Evolutionary conservation across 257 asterid genomes (phyloP).

Genomic region (Buddleja alternifolia): DNA sequence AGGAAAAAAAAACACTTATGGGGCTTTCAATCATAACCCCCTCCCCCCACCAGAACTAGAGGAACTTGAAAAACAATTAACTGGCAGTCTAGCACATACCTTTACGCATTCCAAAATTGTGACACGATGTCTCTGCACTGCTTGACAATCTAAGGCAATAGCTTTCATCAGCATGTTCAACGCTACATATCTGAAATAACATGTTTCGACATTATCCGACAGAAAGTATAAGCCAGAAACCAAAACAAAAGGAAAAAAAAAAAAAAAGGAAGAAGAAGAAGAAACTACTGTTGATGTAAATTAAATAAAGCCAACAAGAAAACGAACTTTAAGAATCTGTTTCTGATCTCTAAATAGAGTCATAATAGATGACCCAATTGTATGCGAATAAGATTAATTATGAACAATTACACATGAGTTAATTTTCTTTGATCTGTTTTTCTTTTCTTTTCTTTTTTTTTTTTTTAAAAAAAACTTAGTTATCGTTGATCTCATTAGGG

Average conservation of each 20-base stretch:
- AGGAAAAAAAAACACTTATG: background rate
- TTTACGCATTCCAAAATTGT: slow-evolving; percentile 91
- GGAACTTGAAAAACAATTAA: slow-evolving; percentile 5
- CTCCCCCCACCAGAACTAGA: background rate
- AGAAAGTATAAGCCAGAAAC: slow-evolving; percentile 22
- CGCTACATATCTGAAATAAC: slow-evolving; percentile 82
- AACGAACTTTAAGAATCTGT: slow-evolving; percentile 14
- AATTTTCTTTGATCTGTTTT: background rate
- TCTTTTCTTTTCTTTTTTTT: no score
- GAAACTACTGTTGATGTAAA: background rate
- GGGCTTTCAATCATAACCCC: background rate
- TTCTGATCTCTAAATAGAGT: background rate
- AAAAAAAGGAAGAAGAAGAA: background rate
- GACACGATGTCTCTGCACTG: slow-evolving; percentile 92
- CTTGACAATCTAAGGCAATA: slow-evolving; percentile 82
- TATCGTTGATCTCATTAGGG: no score
- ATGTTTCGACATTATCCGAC: slow-evolving; percentile 33
- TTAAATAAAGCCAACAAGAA: slow-evolving; percentile 10
- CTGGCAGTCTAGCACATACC: slow-evolving; percentile 44
- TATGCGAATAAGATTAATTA: background rate
- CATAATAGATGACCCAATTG: background rate
- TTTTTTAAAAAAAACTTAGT: no score
- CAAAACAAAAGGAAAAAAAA: background rate
- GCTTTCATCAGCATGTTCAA: slow-evolving; percentile 95
- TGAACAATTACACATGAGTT: background rate